These are phyloP conservation scores for Stachybotrys echinatus DNA, from an alignment of 2,329 filamentous ascomycete genomes.

Conservation along the genomic window DNA sequence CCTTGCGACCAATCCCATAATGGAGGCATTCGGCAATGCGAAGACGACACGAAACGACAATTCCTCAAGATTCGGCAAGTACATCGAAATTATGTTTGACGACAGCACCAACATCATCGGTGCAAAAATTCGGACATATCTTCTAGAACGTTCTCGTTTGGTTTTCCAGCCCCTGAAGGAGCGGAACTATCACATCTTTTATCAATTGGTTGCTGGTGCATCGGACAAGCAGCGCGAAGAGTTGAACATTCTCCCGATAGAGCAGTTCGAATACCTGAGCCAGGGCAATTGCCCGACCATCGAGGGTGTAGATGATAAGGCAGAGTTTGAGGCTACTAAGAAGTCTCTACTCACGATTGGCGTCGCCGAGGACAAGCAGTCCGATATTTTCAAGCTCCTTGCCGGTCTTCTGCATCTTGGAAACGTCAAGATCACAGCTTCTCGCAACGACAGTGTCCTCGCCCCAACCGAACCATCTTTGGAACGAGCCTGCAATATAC, in stretches of 20 bases:
- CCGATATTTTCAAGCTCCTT: slow-evolving; percentile 82
- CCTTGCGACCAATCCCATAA: slow-evolving; percentile 95
- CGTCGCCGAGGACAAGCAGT: slow-evolving; percentile 67
- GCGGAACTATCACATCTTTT: slow-evolving; percentile 98
- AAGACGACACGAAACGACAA: slow-evolving; percentile 99
- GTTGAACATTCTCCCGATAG: slow-evolving; percentile 71
- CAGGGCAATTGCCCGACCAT: slow-evolving; percentile 89
- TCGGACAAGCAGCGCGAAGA: slow-evolving; percentile 77
- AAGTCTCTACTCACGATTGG: slow-evolving; percentile 85
- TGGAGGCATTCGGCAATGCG: slow-evolving; percentile 99
- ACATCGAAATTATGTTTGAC: slow-evolving; percentile 99
- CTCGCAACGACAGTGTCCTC: slow-evolving; percentile 81
- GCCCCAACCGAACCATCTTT: slow-evolving; percentile 76
- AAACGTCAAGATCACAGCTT: slow-evolving; percentile 92
- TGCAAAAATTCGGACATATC: slow-evolving; percentile 92
- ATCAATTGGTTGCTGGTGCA: slow-evolving; percentile 92
- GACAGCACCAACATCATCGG: slow-evolving; percentile 93
- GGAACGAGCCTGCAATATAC: slow-evolving; percentile 72
- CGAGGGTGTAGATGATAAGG: slow-evolving; percentile 91
- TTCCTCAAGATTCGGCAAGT: slow-evolving; percentile 97
- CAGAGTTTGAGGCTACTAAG: slow-evolving; percentile 85
- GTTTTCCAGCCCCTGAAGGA: slow-evolving; percentile 98
- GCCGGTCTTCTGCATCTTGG: slow-evolving; percentile 90
- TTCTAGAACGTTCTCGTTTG: slow-evolving; percentile 89
- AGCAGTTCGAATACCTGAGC: slow-evolving; percentile 94